Base-by-base conservation (phyloP, 352 stramenopile genomes). In the Plasmopara muralis region DNA sequence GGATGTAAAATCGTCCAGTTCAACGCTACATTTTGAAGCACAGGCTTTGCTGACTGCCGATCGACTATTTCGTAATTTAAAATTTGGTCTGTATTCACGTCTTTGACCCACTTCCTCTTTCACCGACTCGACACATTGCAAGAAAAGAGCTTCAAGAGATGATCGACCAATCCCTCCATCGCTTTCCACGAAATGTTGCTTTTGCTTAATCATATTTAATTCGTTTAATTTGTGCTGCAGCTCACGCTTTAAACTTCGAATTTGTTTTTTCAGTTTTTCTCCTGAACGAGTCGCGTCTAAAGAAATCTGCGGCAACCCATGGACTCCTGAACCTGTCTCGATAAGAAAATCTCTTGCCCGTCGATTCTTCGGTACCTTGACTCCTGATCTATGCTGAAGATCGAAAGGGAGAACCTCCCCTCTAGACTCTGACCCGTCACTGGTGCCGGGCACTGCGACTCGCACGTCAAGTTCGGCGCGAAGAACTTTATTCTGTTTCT, bases 401-500 rank as follows among this genome's bases (percentile, higher is more conserved):
- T 85, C 72, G 14, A 84, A 85, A 9, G 58, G 18, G 5, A 66
- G 71, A 9, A 85, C 60, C 15, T 66, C 25, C 10, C 49, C 51
- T 25, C 30, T 49, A 16, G 41, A 47, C 25, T 72, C 62, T 3
- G 55, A 57, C 10, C 69, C 62, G 31, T 60, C 52, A 40, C 54
- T 58, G 25, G 62, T 79, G 3, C 45, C 53, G 7, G 65, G 46
- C 3, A 58, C 67, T 9, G 64, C 40, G 6, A 87, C 41, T 2
- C 79, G 74, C 41, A 90, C 65, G 25, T 92, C 83, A 6, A 95
- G 60, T 41, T 92, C 85, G 0, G 83, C 81, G 16, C 80, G 80
- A 30, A 96, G 66, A 20, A 97, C 53, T 59, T 97, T 97, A 64
- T 97, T 96, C 52, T 97, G 87, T 49, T 95, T 97, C 60, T 97